Evolutionary conservation across 2,329 filamentous ascomycete genomes (phyloP), one percentile per base, ranked within the genome.

Genomic region (Botrytis tulipae): DNA sequence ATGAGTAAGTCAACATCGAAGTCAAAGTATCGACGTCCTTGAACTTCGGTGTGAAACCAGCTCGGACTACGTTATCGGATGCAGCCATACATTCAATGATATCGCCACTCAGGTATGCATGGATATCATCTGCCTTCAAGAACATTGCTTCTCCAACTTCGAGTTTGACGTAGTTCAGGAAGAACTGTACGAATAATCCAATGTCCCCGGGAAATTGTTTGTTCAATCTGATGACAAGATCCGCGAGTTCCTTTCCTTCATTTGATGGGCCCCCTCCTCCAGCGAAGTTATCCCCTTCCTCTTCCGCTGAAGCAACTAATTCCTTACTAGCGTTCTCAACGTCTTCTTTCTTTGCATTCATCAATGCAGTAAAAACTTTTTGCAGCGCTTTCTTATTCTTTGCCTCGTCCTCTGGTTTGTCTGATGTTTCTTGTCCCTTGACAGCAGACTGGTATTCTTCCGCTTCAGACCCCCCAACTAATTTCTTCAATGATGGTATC

Each of bases 41-140:
- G 88, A 97, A 99, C 82, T 99, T 99, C 73, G 96, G 96, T 0
- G 96, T 99, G 83, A 99, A 96, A 61, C 96, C 96, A 0, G 96
- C 96, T 73, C 96, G 94, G 70, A 99, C 95, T 51, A 99, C 96
- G 78, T 99, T 99, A 87, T 99, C 96, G n/a, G 93, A 97, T 14
- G 94, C 92, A 0, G 96, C 96, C 96, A 99, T 99, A 86, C 96
- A 99, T 84, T 99, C 96, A 82, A 99, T 94, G 78, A 99, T 97
- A 80, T 99, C 95, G 74, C 93, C 93, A 4, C 91, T 93, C 61
- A 97, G 84, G 83, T 99, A 99, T 67, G 96, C 96, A 82, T 99
- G 96, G 79, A 98, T 98, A 80, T 98, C 96, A 80, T 99, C 95
- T 10, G 96, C 96, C 79, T 94, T 93, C 51, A 99, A 87, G 84